Conservation (phyloP, 2,329 filamentous ascomycete species). For the Pseudocercospora fuligena region DNA sequence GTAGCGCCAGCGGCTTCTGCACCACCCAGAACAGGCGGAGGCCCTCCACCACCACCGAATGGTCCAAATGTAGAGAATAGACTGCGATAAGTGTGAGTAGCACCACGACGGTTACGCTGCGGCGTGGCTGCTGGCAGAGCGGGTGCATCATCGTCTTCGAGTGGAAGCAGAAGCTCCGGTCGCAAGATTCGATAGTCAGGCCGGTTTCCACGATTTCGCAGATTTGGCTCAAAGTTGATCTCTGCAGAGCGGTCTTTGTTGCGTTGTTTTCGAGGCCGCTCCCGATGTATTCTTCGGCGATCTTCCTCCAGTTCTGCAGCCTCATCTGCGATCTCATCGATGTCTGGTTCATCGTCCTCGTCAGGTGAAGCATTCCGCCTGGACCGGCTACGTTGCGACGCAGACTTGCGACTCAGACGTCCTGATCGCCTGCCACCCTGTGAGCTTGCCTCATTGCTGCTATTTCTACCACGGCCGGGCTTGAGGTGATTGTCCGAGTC, state of each 20-base stretch:
- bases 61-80: conserved; percentile 90
- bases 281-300: conserved; percentile 48
- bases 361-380: conserved; percentile 50
- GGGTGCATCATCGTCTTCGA: conserved; percentile 76
- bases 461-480: conserved; percentile 50
- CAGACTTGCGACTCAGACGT: conserved; percentile 55
- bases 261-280: conserved; percentile 40
- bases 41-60: conserved; percentile 83
- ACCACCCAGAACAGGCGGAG: conserved; percentile 72
- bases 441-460: conserved; percentile 49
- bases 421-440: conserved; percentile 55
- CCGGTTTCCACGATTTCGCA: conserved; percentile 67
- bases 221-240: conserved; percentile 51
- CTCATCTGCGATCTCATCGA: conserved; percentile 58
- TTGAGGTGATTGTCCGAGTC: conserved; percentile 54
- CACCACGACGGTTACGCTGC: conserved; percentile 67
- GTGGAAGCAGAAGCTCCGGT: conserved; percentile 69
- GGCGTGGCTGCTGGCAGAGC: conserved; percentile 62
- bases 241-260: conserved; percentile 30
- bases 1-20: conserved; percentile 75
- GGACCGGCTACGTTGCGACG: conserved; percentile 51
- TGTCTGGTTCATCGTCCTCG: conserved; percentile 53
- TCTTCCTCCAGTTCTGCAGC: conserved; percentile 63
- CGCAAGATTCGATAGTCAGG: conserved; percentile 88
- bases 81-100: conserved; percentile 70